Base-by-base conservation (phyloP, 768 basidiomycete species). In the Serendipita sp. region DNA sequence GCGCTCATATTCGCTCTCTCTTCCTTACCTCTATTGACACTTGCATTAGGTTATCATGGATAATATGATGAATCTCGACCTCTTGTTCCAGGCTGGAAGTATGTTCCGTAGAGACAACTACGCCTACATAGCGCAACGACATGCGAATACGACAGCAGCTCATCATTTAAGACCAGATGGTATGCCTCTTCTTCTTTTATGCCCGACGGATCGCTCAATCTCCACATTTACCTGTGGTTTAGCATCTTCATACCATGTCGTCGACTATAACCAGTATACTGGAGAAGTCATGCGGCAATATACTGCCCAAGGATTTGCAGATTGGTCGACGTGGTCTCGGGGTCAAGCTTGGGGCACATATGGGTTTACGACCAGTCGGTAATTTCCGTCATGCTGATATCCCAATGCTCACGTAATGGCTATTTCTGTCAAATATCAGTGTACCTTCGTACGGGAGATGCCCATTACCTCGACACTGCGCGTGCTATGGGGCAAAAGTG, bases 41-140 rank as follows among this genome's bases (percentile, higher is more conserved):
- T 36, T 58, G 11, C 32, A 44, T 5, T 66, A 81, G 81, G 85
- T 87, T 60, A 86, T 88, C 71, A 86, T 87, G 52, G 85, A 88
- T 74, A 86, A 85, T 71, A 85, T 88, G 85, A 86, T 88, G 84
- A 88, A 84, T 68, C 78, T 88, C n/a, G 84, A 87, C 66, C 74
- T 76, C 30, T 41, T 67, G 13, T 65, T 32, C 51, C 28, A 3
- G 13, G 47, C 38, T 46, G 46, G 46, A 34, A 66, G 3, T n/a
- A 2, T 58, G 34, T 52, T 67, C 15, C 68, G 35, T 64, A 36
- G 18, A 16, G 3, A 11, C 64, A 75, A 72, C 75, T 85, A 15
- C 15, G 75, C 78, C 23, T 72, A 81, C 18, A 86, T 87, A 34
- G 86, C 85, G 3, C 80, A 78, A 35, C 76, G 76, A 5, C 71